These are phyloP conservation scores for Nidularia sp. DNA, from an alignment of 768 basidiomycete species.

Conservation along the genomic window DNA sequence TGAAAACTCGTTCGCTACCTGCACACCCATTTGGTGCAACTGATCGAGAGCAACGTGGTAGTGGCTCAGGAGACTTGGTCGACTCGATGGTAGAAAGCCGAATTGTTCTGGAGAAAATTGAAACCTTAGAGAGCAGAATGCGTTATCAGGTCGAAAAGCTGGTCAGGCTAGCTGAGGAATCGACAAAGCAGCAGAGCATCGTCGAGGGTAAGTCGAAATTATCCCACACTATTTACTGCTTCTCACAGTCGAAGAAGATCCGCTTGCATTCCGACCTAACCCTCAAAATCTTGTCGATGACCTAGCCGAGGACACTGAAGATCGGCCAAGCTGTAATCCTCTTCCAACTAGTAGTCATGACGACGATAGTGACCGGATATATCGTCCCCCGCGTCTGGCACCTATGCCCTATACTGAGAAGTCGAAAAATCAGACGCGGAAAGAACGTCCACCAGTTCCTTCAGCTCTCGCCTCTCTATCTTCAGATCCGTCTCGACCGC, in stretches of 20 bases:
- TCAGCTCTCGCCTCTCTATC: conserved; percentile 62
- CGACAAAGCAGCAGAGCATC: conserved; percentile 32
- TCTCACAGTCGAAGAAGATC: conserved; percentile 40
- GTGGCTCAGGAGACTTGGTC: conserved; percentile 67
- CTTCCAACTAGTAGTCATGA: conserved; percentile 4
- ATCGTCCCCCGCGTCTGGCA: conserved; percentile 84
- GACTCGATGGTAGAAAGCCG: conserved; percentile 78
- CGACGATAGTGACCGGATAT: conserved; percentile 45
- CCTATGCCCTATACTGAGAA: conserved; percentile 75
- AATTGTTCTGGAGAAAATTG: conserved; percentile 84
- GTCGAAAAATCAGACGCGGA: conserved; percentile 43
- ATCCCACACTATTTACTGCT: background rate
- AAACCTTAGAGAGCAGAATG: conserved; percentile 81
- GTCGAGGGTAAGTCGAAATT: conserved; percentile 51
- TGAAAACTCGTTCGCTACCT: conserved; percentile 47
- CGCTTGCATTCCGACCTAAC: conserved; percentile 89
- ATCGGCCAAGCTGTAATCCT: conserved; percentile 26
- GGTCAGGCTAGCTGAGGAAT: conserved; percentile 68
- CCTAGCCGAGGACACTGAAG: conserved; percentile 22
- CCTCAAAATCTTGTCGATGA: conserved; percentile 63
- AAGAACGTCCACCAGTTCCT: conserved; percentile 54
- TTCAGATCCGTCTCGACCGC: conserved; percentile 66
- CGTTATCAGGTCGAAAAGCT: conserved; percentile 97
- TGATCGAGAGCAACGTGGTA: conserved; percentile 52
- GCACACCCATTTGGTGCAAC: conserved; percentile 45